These are phyloP conservation scores for Spizellomyces punctatus DNA, from an alignment of 192 early-diverging fungal genomes.

Conservation along the genomic window DNA sequence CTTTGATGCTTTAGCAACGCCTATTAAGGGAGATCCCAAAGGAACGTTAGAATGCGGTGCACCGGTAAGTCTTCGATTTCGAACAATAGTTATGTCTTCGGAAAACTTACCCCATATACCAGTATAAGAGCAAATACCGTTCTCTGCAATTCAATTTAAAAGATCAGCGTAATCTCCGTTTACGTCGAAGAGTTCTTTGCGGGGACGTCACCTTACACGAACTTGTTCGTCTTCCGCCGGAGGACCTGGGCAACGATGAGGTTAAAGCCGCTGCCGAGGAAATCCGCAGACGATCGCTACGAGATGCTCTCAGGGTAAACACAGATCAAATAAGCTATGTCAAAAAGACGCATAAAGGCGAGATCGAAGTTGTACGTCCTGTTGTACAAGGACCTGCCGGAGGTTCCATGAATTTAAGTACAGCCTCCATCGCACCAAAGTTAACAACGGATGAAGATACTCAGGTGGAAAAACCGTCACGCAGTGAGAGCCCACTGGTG, in stretches of 20 bases:
- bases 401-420: background rate
- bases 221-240: slow-evolving; percentile 38
- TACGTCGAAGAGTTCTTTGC: slow-evolving; percentile 30
- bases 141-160: slow-evolving; percentile 55
- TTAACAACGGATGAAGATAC: background rate
- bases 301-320: slow-evolving; percentile 55
- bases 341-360: slow-evolving; percentile 48
- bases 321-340: slow-evolving; percentile 34
- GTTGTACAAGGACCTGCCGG: background rate
- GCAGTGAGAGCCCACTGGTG: background rate
- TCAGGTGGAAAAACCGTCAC: background rate
- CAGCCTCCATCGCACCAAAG: background rate
- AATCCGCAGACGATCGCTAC: slow-evolving; percentile 58
- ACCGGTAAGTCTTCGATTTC: slow-evolving; percentile 2
- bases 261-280: slow-evolving; percentile 60
- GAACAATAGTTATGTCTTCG: background rate
- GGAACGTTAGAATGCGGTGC: slow-evolving; percentile 9
- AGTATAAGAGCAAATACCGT: slow-evolving; percentile 50
- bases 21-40: background rate
- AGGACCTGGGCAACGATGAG: slow-evolving; percentile 62
- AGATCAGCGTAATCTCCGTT: slow-evolving; percentile 38
- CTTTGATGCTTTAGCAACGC: slow-evolving; percentile 30
- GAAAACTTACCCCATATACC: background rate
- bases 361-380: slow-evolving; percentile 31
- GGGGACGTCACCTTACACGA: slow-evolving; percentile 24